phyloP scores from a whole-genome alignment of 441 rosid genomes.

The Populus hybrid region DNA sequence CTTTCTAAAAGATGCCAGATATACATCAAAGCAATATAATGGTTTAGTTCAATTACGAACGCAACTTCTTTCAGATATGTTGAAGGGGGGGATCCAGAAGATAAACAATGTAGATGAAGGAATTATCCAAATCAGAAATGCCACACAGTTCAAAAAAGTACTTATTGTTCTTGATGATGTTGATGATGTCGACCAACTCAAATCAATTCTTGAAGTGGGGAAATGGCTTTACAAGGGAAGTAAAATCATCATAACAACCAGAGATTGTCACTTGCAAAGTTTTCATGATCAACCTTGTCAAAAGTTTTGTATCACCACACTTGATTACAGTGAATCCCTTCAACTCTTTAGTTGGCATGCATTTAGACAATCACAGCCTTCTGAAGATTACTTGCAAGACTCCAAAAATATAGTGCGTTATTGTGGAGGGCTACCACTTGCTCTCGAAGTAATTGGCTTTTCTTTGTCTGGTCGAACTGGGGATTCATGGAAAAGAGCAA shows the following conservation, averaged over 20 bases:
- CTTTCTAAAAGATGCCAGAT: conserved; percentile 20
- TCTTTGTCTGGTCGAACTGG: conserved; percentile 7
- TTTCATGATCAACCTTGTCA: not conserved
- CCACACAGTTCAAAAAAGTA: not conserved
- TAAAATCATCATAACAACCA: conserved; percentile 19
- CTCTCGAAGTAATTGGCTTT: conserved; percentile 10
- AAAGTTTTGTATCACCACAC: too few relatives aligned
- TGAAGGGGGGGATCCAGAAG: not conserved
- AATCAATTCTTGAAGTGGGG: conserved; percentile 4
- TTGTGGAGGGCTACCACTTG: conserved; percentile 19
- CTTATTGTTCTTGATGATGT: conserved; percentile 26
- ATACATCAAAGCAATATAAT: conserved; percentile 5
- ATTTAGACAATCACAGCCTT: conserved; percentile 4
- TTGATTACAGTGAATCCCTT: conserved; percentile 6
- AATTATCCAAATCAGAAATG: conserved; percentile 4
- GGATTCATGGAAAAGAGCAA: conserved; percentile 26
- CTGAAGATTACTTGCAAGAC: not conserved
- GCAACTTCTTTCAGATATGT: conserved; percentile 15
- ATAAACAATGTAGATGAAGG: conserved; percentile 10
- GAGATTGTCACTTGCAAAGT: not conserved
- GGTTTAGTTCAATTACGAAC: conserved; percentile 20
- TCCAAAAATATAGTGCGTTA: not conserved
- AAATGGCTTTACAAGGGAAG: conserved; percentile 21
- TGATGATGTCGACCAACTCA: conserved; percentile 12
- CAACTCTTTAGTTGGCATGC: conserved; percentile 19